Evolutionary conservation across 805 yeast genomes (phyloP).

Genomic region (Candida manassasensis): DNA sequence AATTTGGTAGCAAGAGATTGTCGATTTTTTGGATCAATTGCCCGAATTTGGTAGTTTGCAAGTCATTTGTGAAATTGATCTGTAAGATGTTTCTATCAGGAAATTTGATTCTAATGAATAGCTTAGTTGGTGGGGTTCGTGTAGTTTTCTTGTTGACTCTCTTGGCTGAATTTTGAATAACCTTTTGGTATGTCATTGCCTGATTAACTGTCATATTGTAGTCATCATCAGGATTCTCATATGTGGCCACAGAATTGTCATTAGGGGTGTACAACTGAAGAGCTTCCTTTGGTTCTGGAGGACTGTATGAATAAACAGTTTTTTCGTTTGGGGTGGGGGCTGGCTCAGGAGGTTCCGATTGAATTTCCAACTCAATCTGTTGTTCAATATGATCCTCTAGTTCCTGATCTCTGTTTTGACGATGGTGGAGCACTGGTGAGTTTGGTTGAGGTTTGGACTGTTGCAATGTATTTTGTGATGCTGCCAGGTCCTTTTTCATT

Average conservation of each 20-base stretch:
- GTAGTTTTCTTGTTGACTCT: conserved; percentile 12
- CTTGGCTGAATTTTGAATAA: conserved; percentile 24
- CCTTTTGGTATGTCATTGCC: conserved; percentile 33
- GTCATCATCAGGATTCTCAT: conserved; percentile 41
- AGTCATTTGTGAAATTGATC: conserved; percentile 23
- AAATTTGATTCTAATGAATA: conserved; percentile 31
- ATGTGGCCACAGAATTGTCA: conserved; percentile 9
- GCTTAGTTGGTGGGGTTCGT: conserved; percentile 18
- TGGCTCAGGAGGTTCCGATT: conserved; percentile 4
- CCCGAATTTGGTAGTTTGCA: conserved; percentile 25
- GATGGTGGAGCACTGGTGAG: conserved; percentile 1
- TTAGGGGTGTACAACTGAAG: conserved; percentile 21
- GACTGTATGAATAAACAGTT: neutral
- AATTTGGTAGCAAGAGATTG: conserved; percentile 23
- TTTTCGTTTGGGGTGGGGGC: conserved; percentile 1
- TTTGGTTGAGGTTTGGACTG: conserved; percentile 7
- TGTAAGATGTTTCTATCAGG: conserved; percentile 37
- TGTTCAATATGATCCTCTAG: conserved; percentile 2
- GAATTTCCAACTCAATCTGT: conserved; percentile 1
- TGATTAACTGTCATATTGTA: conserved; percentile 36
- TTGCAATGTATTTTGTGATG: neutral
- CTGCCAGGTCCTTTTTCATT: neutral
- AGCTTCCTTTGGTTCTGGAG: conserved; percentile 8
- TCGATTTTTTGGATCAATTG: conserved; percentile 34
- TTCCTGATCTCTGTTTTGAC: conserved; percentile 3